Conservation (phyloP, 352 stramenopile species). For the Phytophthora cactorum region DNA sequence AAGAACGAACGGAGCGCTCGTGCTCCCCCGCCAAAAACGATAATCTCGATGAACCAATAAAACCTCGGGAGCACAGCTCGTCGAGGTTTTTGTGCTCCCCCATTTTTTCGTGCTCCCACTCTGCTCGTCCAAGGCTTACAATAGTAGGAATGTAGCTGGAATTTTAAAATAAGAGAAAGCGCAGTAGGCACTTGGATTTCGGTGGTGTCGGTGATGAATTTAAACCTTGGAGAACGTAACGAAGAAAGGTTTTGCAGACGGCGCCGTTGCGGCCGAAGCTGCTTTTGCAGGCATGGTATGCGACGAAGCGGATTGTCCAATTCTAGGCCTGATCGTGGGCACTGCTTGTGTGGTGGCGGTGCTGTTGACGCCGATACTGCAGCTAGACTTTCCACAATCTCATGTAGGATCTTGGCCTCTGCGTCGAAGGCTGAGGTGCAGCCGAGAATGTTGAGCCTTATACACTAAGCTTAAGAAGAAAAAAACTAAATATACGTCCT, state of each 20-base stretch:
- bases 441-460: neutral
- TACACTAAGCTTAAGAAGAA: neutral
- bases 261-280: neutral
- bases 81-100: too few species aligned
- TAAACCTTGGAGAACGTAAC: slow-evolving; percentile 47
- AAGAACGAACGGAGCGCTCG: too few species aligned
- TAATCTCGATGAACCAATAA: too few species aligned
- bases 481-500: too few species aligned
- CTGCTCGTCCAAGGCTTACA: too few species aligned
- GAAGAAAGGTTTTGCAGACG: slow-evolving; percentile 52
- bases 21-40: too few species aligned
- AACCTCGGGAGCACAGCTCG: too few species aligned
- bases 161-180: too few species aligned
- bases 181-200: too few species aligned
- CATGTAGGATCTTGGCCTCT: neutral
- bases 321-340: slow-evolving; percentile 18
- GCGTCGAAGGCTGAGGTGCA: neutral
- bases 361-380: neutral
- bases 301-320: slow-evolving; percentile 5
- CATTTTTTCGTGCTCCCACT: too few species aligned
- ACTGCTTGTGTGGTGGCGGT: neutral
- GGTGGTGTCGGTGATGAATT: too few species aligned
- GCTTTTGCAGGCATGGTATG: slow-evolving; percentile 29
- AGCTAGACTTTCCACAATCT: slow-evolving; percentile 23
- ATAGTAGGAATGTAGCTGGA: too few species aligned